Conservation (phyloP, 139 green algal genomes). For the Coccomyxa sp. region DNA sequence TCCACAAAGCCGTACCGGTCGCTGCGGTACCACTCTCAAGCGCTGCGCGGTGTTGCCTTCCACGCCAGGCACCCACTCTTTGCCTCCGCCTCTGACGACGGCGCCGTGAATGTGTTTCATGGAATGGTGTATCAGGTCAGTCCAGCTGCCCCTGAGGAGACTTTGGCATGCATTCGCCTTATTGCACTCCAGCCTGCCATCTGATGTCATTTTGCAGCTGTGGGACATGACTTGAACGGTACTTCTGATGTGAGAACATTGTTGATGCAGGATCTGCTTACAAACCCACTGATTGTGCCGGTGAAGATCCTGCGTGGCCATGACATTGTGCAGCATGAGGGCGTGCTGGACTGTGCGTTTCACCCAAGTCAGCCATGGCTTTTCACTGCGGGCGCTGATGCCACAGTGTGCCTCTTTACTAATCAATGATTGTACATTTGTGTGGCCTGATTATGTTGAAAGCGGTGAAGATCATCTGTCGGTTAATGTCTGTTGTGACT, state of each 20-base stretch:
- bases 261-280: constrained; percentile 72
- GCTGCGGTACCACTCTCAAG: constrained; percentile 73
- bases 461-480: too few relatives aligned
- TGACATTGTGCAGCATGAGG: constrained; percentile 39
- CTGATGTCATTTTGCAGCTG: not conserved
- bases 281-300: constrained; percentile 95
- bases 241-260: not conserved
- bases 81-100: constrained; percentile 79
- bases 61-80: constrained; percentile 91
- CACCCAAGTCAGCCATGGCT: constrained; percentile 95
- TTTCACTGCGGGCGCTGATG: constrained; percentile 90
- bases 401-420: constrained; percentile 52
- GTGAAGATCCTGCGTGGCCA: constrained; percentile 44
- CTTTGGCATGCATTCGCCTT: not conserved
- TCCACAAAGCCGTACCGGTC: constrained; percentile 88
- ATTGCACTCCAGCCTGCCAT: too few relatives aligned
- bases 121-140: constrained; percentile 84
- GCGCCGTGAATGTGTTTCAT: constrained; percentile 86
- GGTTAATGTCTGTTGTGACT: too few relatives aligned
- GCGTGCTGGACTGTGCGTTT: constrained; percentile 82
- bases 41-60: constrained; percentile 73
- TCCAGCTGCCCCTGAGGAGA: not conserved
- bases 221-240: too few relatives aligned
- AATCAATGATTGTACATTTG: too few relatives aligned
- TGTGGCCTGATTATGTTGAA: too few relatives aligned